A percentile compares a stretch with the other conserved stretches of the same genome.
Conservation (phyloP, 306 rosid species). For the Dryas octopetala region DNA sequence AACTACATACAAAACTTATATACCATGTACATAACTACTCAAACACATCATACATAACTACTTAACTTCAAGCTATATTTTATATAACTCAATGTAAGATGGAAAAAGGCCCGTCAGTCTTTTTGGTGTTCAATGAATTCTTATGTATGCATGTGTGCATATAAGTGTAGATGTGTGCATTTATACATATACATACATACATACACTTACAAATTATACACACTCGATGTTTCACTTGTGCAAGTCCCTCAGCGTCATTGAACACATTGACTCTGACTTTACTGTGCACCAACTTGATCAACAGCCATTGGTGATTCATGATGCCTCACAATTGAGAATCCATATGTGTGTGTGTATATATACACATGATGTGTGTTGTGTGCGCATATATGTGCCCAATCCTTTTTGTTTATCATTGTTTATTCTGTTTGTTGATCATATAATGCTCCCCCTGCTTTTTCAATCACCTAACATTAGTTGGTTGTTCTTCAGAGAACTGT, state of each 20-base stretch:
- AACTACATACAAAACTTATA: neutral
- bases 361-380: too few species aligned
- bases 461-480: constrained; percentile 24
- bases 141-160: too few species aligned
- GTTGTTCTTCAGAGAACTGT: constrained; percentile 48
- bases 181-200: neutral
- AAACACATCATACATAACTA: neutral
- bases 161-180: too few species aligned
- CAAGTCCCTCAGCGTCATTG: neutral
- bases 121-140: too few species aligned
- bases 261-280: neutral
- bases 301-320: neutral
- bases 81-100: neutral
- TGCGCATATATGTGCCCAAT: neutral
- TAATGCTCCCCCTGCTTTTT: constrained; percentile 12
- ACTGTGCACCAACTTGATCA: neutral
- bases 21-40: neutral
- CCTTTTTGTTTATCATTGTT: constrained; percentile 6
- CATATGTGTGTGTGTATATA: neutral
- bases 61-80: neutral
- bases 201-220: neutral
- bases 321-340: neutral
- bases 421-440: constrained; percentile 14
- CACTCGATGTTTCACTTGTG: neutral
- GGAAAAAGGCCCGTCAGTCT: neutral